Evolutionary conservation across 164 flowering plant species (phyloP), one percentile per base, ranked within the genome.

Genomic region (Malania oleifera): DNA sequence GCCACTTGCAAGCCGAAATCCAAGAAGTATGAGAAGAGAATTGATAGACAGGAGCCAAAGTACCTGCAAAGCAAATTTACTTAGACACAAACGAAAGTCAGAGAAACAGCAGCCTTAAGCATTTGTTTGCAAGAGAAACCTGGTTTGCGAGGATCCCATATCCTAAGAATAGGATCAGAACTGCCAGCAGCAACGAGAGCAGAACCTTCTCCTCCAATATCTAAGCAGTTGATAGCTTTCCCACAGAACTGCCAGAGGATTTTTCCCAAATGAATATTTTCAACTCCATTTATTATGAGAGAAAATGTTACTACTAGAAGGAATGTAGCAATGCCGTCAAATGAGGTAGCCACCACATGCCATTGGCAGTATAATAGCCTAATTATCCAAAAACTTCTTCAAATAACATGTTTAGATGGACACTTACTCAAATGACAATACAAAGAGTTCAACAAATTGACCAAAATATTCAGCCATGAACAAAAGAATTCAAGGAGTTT

Each of bases 71-170:
- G 63, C 35, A 47, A 51, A 18, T 14, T 20, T 54, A 13, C 7
- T 25, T 25, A 44, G 53, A 40, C 39, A 38, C 38, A 27, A 22
- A 43, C 7, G 3, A 5, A 17, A 41, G 18, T 12, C 38, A 22
- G 68, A 50, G 57, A 19, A 46, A n/a, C 22, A 41, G 20, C 13
- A 43, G 20, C 22, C 39, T 14, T 19, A 2, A 53, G n/a, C 25
- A 9, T 37, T 47, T 14, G 12, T 31, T 49, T 1, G 31, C 12
- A 31, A 23, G 39, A 54, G 20, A 54, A 1, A 84, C 98, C 98
- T 79, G 96, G 96, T 72, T 84, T 90, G 46, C 99, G 92, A 67
- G 97, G 95, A 82, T 93, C 99, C 99, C 97, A 93, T 61, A 93
- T 73, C 71, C 95, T 75, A 56, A 93, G 75, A 58, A 80, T 60